Conservation (phyloP, 208 protist genomes). For the Trypanosoma avium region DNA sequence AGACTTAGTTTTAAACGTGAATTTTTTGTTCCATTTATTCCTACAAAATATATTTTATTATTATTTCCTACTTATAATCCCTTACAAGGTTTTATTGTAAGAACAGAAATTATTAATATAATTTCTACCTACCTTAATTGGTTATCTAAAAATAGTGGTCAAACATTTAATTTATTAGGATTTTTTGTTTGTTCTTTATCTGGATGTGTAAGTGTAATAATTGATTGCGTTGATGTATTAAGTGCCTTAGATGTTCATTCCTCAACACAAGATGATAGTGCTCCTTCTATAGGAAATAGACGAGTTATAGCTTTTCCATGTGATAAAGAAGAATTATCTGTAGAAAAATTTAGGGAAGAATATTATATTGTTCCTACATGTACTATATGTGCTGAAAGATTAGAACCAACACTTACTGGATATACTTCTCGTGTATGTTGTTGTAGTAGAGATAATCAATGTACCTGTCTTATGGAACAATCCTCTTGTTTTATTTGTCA, state of each 20-base stretch:
- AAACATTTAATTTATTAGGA: conserved; percentile 35
- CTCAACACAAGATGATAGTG: conserved; percentile 32
- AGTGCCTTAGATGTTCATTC: conserved; percentile 48
- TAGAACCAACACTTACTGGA: conserved; percentile 72
- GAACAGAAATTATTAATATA: conserved; percentile 18
- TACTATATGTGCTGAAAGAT: conserved; percentile 67
- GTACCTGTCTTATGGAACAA: conserved; percentile 39
- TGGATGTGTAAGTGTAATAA: conserved; percentile 41
- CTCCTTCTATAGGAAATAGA: conserved; percentile 17
- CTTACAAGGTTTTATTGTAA: conserved; percentile 33
- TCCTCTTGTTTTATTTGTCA: conserved; percentile 67
- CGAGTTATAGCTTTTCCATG: conserved; percentile 27
- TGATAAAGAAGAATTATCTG: conserved; percentile 17
- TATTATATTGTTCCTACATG: conserved; percentile 85
- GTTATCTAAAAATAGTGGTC: conserved; percentile 9
- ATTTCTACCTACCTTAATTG: conserved; percentile 21
- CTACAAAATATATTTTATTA: conserved; percentile 62
- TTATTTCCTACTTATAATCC: conserved; percentile 59
- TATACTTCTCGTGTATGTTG: conserved; percentile 42
- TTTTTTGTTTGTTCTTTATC: conserved; percentile 58
- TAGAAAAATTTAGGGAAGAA: conserved; percentile 3
- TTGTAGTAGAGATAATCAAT: conserved; percentile 27
- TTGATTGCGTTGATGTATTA: conserved; percentile 47
- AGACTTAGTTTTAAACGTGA: conserved; percentile 60
- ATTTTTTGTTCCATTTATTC: conserved; percentile 75